A percentile compares a stretch with the other conserved stretches of the same genome.
phyloP scores from a whole-genome alignment of 1,284 basidiomycete genomes.

The Marasmius fiardii region DNA sequence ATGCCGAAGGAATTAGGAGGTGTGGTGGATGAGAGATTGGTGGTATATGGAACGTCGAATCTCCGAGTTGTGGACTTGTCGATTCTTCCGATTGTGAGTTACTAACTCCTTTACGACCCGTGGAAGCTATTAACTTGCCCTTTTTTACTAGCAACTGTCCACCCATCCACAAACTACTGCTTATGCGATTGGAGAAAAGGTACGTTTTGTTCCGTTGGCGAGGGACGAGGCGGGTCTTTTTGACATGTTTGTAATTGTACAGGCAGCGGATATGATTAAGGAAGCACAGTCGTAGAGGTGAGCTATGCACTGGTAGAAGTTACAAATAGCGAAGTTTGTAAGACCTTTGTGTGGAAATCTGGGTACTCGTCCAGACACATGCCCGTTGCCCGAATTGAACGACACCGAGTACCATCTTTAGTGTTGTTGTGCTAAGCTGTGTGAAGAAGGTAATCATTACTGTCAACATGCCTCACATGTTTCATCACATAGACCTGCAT shows the following conservation, averaged over 20 bases:
- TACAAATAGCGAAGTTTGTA: no score
- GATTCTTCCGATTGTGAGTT: slow-evolving; percentile 2
- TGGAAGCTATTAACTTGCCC: no score
- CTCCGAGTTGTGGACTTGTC: not conserved
- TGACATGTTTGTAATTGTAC: not conserved
- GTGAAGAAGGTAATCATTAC: no score
- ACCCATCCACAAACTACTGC: not conserved
- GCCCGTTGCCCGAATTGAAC: no score
- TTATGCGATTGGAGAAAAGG: slow-evolving; percentile 3
- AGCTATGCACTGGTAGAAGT: no score
- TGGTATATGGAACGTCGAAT: slow-evolving; percentile 1
- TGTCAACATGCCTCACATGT: no score
- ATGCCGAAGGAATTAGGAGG: not conserved
- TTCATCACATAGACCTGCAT: no score
- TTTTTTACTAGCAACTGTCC: not conserved
- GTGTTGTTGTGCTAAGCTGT: no score
- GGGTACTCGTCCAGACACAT: no score
- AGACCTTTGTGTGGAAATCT: no score
- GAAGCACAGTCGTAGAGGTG: not conserved
- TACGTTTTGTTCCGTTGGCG: not conserved
- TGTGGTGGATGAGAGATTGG: not conserved
- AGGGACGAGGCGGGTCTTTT: not conserved
- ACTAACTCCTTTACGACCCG: not conserved
- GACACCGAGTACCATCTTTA: no score
- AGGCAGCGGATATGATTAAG: slow-evolving; percentile 4